phyloP scores from a whole-genome alignment of 148 eudicot genomes.

The Silene latifolia region DNA sequence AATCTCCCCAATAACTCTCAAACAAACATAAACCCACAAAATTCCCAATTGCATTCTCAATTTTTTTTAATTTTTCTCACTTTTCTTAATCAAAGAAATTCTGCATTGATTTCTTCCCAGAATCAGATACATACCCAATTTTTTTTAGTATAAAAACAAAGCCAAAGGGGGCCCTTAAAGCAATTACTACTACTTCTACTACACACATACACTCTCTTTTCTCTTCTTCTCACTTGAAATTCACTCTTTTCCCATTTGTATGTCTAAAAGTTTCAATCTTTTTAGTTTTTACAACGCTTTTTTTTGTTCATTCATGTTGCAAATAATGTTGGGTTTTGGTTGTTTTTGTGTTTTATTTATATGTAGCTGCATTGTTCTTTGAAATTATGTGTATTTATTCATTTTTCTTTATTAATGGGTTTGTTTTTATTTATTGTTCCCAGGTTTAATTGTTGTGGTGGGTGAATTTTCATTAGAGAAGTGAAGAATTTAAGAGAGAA shows the following conservation, averaged over 20 bases:
- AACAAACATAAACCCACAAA: conserved; percentile 1
- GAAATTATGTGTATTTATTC: not conserved
- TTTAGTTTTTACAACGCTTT: not conserved
- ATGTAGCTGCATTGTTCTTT: conserved; percentile 30
- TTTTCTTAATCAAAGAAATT: not conserved
- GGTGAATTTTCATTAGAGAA: conserved; percentile 15
- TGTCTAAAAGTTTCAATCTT: not conserved
- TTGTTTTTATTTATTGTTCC: not conserved
- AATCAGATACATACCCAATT: not conserved
- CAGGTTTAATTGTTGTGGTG: conserved; percentile 25
- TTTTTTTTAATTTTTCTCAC: not conserved
- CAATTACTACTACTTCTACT: conserved; percentile 7
- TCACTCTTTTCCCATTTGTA: conserved; percentile 10
- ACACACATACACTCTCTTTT: conserved; percentile 12
- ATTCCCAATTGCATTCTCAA: no score
- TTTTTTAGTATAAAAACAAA: not conserved
- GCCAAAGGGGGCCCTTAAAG: not conserved
- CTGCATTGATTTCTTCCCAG: conserved; percentile 22
- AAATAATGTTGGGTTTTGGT: conserved; percentile 12
- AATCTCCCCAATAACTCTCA: no score
- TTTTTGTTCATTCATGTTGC: conserved; percentile 1
- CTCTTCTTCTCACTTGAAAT: not conserved
- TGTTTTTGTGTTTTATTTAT: conserved; percentile 13
- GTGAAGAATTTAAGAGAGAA: not conserved
- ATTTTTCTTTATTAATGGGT: not conserved